Percentiles rank a stretch among this genome's conserved stretches.
Conservation (phyloP, 164 flowering plant genomes). For the Berberis vulgaris region DNA sequence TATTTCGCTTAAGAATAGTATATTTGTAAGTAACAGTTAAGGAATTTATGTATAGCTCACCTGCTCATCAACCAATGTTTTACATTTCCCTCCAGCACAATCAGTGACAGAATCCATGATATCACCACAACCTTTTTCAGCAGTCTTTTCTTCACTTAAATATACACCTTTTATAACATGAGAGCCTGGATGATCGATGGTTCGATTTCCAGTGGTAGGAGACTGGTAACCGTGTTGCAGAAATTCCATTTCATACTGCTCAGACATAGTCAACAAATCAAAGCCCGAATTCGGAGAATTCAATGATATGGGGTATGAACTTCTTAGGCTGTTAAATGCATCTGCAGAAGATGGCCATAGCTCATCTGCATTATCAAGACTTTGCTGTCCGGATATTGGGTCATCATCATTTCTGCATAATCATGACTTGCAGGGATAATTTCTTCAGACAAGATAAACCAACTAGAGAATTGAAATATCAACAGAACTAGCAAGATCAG, state of each 20-base stretch:
- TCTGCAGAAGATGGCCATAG: constrained; percentile 67
- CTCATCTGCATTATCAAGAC: constrained; percentile 47
- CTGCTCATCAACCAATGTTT: constrained; percentile 27
- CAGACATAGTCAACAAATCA: constrained; percentile 16
- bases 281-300: constrained; percentile 27
- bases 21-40: neutral
- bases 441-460: constrained; percentile 32
- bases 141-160: constrained; percentile 14
- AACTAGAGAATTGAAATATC: neutral
- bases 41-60: constrained; percentile 16
- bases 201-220: constrained; percentile 18
- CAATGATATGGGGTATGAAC: constrained; percentile 24
- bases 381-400: constrained; percentile 40
- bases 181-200: constrained; percentile 15
- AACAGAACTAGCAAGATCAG: neutral
- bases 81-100: constrained; percentile 23
- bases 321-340: constrained; percentile 28
- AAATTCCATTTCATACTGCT: constrained; percentile 25
- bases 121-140: constrained; percentile 1
- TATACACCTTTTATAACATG: constrained; percentile 14
- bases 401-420: constrained; percentile 74
- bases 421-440: constrained; percentile 46
- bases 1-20: neutral
- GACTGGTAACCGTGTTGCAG: constrained; percentile 21
- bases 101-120: constrained; percentile 4